Evolutionary conservation across 768 basidiomycete species (phyloP).

Genomic region (Gymnopilus dilepis): DNA sequence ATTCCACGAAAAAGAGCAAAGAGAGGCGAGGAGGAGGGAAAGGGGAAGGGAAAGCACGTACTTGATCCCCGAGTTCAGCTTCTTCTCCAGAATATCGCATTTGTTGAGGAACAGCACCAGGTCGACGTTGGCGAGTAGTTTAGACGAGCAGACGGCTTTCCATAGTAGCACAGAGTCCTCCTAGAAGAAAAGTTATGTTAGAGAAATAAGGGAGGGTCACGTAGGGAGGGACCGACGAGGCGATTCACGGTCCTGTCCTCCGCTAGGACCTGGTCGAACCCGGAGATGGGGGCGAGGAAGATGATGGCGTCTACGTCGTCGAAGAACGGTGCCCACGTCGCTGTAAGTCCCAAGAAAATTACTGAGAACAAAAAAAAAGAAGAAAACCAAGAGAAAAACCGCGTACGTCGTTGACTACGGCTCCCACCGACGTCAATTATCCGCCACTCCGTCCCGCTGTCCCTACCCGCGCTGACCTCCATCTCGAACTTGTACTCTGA

Average conservation of each 20-base stretch:
- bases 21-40: too few relatives aligned
- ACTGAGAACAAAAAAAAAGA: not conserved
- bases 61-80: constrained; percentile 65
- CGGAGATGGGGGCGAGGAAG: constrained; percentile 77
- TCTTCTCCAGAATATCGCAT: constrained; percentile 79
- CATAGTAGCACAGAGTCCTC: constrained; percentile 91
- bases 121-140: constrained; percentile 78
- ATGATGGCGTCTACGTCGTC: constrained; percentile 80
- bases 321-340: constrained; percentile 75
- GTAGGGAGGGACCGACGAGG: constrained; percentile 42
- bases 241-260: constrained; percentile 69
- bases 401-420: constrained; percentile 56
- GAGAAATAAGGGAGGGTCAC: not conserved
- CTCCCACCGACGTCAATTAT: constrained; percentile 83
- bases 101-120: constrained; percentile 89
- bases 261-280: constrained; percentile 72
- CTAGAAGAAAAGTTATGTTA: constrained; percentile 38
- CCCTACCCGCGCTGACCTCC: constrained; percentile 57
- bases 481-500: constrained; percentile 84
- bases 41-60: constrained; percentile 27
- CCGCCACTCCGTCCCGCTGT: constrained; percentile 71
- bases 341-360: constrained; percentile 32
- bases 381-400: not conserved
- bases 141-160: constrained; percentile 86
- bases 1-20: too few relatives aligned